Evolutionary conservation across 768 basidiomycete species (phyloP).

Genomic region (Mycena kentingensis): DNA sequence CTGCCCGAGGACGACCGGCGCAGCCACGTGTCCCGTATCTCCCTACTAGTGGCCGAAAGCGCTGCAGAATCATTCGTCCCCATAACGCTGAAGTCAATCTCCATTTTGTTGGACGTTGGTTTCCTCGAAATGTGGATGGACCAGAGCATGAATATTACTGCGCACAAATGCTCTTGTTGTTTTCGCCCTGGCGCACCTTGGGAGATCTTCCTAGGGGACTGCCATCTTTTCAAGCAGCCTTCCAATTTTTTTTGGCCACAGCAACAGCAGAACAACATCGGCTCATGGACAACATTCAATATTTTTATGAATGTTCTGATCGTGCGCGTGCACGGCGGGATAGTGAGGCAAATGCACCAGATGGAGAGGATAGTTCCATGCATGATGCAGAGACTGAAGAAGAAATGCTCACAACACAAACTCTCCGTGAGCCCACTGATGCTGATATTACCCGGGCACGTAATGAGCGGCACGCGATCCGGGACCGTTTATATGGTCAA

Average conservation of each 20-base stretch:
- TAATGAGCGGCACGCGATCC: background rate
- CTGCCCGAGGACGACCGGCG: slow-evolving; percentile 18
- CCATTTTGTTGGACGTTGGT: slow-evolving; percentile 35
- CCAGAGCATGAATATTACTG: slow-evolving; percentile 22
- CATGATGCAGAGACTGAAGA: background rate
- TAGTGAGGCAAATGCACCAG: background rate
- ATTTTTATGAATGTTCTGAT: slow-evolving; percentile 34
- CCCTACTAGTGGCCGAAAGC: slow-evolving; percentile 3
- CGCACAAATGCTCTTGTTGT: slow-evolving; percentile 34
- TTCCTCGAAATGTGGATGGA: slow-evolving; percentile 28
- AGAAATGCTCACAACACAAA: background rate
- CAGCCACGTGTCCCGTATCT: slow-evolving; percentile 26
- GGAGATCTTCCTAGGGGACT: slow-evolving; percentile 24
- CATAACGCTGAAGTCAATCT: slow-evolving; percentile 36
- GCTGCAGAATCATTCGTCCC: slow-evolving; percentile 23
- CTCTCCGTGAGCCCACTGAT: background rate
- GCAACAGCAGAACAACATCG: background rate
- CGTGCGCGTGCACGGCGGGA: slow-evolving; percentile 6
- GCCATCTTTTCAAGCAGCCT: slow-evolving; percentile 26
- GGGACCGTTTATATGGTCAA: background rate
- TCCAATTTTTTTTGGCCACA: slow-evolving; percentile 14
- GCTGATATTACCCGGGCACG: background rate
- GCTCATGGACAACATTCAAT: slow-evolving; percentile 34
- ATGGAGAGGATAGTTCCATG: slow-evolving; percentile 3
- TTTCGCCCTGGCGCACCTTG: slow-evolving; percentile 37